A percentile compares a stretch with the other conserved stretches of the same genome.
These are phyloP conservation scores for Plasmodium vivax DNA, from an alignment of 169 alveolate genomes.

Conservation along the genomic window DNA sequence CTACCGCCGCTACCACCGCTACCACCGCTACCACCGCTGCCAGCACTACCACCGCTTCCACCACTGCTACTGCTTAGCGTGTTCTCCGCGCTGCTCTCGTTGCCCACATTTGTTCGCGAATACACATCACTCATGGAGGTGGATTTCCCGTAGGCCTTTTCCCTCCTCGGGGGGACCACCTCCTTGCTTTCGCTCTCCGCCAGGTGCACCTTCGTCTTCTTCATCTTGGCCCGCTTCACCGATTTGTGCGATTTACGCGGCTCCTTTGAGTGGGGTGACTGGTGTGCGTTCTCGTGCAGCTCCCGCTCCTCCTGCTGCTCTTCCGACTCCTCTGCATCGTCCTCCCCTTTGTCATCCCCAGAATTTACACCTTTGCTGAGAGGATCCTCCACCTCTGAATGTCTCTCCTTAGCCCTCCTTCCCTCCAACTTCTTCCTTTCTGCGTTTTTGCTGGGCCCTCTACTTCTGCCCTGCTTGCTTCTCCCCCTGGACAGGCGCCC, in stretches of 20 bases:
- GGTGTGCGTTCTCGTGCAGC: neutral
- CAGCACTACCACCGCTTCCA: neutral
- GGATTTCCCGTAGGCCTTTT: neutral
- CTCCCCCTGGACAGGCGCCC: neutral
- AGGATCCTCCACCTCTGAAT: neutral
- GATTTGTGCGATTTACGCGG: neutral
- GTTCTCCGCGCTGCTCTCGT: neutral
- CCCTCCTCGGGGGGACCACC: neutral
- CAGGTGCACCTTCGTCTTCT: neutral
- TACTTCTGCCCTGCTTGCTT: neutral
- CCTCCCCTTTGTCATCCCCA: neutral
- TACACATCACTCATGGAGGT: neutral
- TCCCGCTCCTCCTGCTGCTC: neutral
- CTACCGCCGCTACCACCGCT: neutral
- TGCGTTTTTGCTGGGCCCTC: neutral
- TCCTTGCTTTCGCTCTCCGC: conserved; percentile 2
- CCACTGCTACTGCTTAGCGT: neutral
- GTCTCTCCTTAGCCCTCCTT: neutral
- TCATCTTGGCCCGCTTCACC: neutral
- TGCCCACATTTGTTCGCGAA: neutral
- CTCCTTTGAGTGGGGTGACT: neutral
- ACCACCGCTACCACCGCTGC: neutral
- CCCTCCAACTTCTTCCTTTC: neutral
- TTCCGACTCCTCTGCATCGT: neutral
- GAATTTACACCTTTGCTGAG: neutral